Evolutionary conservation across 106 monocot species (phyloP).

Genomic region (Allium sativum): DNA sequence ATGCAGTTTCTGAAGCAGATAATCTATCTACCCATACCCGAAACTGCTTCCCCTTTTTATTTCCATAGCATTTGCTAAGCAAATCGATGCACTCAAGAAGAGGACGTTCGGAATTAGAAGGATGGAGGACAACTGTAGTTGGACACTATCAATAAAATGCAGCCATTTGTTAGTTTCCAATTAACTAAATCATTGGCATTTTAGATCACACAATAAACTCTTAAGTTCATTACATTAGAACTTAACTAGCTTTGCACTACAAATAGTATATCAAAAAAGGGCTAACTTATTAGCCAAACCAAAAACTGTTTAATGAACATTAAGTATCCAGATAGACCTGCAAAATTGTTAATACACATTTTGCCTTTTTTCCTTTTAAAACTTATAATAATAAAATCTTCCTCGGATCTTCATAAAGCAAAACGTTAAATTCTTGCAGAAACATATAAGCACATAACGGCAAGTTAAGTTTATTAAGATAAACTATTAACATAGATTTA

Average conservation of each 20-base stretch:
- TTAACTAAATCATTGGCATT: not conserved
- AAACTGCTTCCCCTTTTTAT: slow-evolving; percentile 49
- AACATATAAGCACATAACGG: no score
- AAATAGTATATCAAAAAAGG: not conserved
- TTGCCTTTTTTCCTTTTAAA: no score
- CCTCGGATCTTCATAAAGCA: no score
- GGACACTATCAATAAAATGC: slow-evolving; percentile 4
- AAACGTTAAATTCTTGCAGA: no score
- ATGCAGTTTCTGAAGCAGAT: slow-evolving; percentile 30
- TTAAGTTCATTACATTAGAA: no score
- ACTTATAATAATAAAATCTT: no score
- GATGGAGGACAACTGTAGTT: slow-evolving; percentile 33
- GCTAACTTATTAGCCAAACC: no score
- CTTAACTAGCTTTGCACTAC: not conserved
- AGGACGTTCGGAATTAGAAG: slow-evolving; percentile 48
- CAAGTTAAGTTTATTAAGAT: no score
- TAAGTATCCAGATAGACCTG: no score
- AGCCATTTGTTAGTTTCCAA: not conserved
- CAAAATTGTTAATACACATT: no score
- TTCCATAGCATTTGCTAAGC: slow-evolving; percentile 36
- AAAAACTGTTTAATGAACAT: no score
- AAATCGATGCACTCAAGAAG: slow-evolving; percentile 44
- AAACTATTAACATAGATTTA: no score
- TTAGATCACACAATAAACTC: not conserved
- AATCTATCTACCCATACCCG: slow-evolving; percentile 78